These are phyloP conservation scores for Cercophora samala DNA, from an alignment of 495 filamentous ascomycete genomes.

Conservation along the genomic window DNA sequence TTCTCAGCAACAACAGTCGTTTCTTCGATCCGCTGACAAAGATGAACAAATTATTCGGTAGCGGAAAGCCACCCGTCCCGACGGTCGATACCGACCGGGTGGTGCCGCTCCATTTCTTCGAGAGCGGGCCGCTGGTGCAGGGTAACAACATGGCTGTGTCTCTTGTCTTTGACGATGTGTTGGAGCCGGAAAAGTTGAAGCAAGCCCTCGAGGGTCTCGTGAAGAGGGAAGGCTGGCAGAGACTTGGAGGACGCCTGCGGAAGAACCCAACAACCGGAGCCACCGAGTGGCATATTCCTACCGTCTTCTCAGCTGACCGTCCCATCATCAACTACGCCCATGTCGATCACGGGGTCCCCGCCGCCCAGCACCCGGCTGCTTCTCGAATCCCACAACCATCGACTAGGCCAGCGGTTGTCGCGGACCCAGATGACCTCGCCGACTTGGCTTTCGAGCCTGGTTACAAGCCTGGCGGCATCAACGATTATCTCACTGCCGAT, in stretches of 20 bases:
- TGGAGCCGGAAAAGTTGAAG: conserved; percentile 41
- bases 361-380: conserved; percentile 34
- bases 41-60: conserved; percentile 21
- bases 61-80: conserved; percentile 14
- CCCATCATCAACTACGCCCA: conserved; percentile 38
- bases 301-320: conserved; percentile 31
- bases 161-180: conserved; percentile 48
- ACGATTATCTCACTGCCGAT: conserved; percentile 24
- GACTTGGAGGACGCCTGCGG: conserved; percentile 41
- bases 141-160: conserved; percentile 38
- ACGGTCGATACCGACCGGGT: conserved; percentile 36
- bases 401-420: conserved; percentile 21
- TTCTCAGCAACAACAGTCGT: neutral
- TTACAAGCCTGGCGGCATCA: conserved; percentile 25
- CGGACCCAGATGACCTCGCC: conserved; percentile 26
- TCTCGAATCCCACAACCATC: conserved; percentile 31
- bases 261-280: conserved; percentile 28
- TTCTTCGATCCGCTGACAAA: neutral
- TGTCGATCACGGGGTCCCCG: conserved; percentile 23
- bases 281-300: conserved; percentile 46
- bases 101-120: conserved; percentile 38
- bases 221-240: conserved; percentile 38
- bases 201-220: conserved; percentile 34
- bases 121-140: conserved; percentile 37
- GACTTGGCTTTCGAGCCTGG: conserved; percentile 26